Conservation (phyloP, 1,284 basidiomycete species). For the Filobasidium uniguttulatum region DNA sequence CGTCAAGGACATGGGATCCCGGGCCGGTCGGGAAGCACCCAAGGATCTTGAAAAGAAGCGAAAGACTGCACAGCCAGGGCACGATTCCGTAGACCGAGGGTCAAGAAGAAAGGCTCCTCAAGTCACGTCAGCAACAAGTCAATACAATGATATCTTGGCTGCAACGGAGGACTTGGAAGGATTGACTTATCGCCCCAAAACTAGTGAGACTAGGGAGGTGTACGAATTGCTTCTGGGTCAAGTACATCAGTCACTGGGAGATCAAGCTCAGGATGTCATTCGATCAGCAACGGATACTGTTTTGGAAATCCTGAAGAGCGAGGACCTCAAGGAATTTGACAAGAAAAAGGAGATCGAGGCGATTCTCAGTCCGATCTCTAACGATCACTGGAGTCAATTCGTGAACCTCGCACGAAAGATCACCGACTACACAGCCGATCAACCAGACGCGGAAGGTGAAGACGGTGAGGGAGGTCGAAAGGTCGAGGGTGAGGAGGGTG, state of each 20-base stretch:
- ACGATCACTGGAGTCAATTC: conserved; percentile 73
- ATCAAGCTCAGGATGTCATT: conserved; percentile 90
- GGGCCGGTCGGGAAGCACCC: conserved; percentile 65
- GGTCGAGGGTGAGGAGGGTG: conserved; percentile 60
- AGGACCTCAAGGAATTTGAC: conserved; percentile 87
- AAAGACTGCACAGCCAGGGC: conserved; percentile 58
- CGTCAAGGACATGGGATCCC: conserved; percentile 83
- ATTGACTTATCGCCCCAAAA: conserved; percentile 78
- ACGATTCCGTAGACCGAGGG: conserved; percentile 38
- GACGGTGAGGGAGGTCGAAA: conserved; percentile 31
- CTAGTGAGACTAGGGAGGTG: conserved; percentile 83
- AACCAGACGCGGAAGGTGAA: conserved; percentile 69
- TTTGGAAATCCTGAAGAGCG: conserved; percentile 80
- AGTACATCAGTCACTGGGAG: conserved; percentile 72
- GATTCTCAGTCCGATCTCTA: conserved; percentile 54
- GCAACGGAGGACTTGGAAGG: conserved; percentile 88
- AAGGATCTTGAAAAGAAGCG: conserved; percentile 95
- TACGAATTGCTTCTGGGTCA: conserved; percentile 83
- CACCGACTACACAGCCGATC: conserved; percentile 85
- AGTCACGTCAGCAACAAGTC: conserved; percentile 21
- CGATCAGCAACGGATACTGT: conserved; percentile 86
- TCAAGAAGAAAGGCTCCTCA: conserved; percentile 31
- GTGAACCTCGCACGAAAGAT: conserved; percentile 86
- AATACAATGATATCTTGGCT: conserved; percentile 77
- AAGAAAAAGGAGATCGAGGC: conserved; percentile 90